Evolutionary conservation across 192 early-diverging fungal species (phyloP).

Genomic region (Lobosporangium transversale): DNA sequence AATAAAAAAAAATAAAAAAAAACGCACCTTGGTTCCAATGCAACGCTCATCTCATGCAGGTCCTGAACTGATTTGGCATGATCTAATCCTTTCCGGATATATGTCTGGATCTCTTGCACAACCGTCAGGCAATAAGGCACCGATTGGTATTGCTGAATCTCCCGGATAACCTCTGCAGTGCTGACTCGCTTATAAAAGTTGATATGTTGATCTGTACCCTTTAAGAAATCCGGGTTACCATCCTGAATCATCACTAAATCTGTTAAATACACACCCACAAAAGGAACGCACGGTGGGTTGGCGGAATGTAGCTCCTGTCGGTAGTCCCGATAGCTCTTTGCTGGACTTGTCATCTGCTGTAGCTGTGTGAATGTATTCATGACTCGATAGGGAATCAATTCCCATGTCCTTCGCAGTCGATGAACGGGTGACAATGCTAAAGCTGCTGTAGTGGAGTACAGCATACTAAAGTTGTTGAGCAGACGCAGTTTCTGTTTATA

Average conservation of each 20-base stretch:
- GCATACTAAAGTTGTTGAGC: slow-evolving; percentile 96
- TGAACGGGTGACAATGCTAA: slow-evolving; percentile 90
- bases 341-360: slow-evolving; percentile 79
- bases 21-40: slow-evolving; percentile 80
- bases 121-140: slow-evolving; percentile 80
- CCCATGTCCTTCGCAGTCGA: slow-evolving; percentile 94
- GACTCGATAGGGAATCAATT: slow-evolving; percentile 67
- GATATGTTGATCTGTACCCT: slow-evolving; percentile 73
- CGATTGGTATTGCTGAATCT: slow-evolving; percentile 93
- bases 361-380: slow-evolving; percentile 69
- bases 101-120: slow-evolving; percentile 90
- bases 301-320: slow-evolving; percentile 83
- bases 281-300: slow-evolving; percentile 89
- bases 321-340: slow-evolving; percentile 85
- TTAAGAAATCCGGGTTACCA: slow-evolving; percentile 84
- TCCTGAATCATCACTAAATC: slow-evolving; percentile 96
- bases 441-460: slow-evolving; percentile 92
- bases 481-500: slow-evolving; percentile 55
- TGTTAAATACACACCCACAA: slow-evolving; percentile 83
- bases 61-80: slow-evolving; percentile 74
- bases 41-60: slow-evolving; percentile 81
- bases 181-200: slow-evolving; percentile 94
- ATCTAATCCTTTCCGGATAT: slow-evolving; percentile 73
- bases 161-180: slow-evolving; percentile 91
- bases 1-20: slow-evolving; percentile 1